phyloP scores from a whole-genome alignment of 257 asterid genomes.

The Capsicum chinense region DNA sequence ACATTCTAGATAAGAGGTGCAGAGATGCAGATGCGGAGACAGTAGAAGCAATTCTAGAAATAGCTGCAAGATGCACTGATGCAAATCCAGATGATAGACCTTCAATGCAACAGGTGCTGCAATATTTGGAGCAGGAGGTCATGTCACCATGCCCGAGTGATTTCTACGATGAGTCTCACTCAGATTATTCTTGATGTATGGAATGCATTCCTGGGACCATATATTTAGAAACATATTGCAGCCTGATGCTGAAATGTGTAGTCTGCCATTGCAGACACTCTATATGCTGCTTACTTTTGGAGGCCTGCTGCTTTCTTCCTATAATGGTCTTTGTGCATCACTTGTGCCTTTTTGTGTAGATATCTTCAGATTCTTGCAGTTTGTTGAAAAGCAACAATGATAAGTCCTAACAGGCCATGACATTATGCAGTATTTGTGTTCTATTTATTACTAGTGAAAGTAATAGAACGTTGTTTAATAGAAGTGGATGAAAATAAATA shows the following conservation, averaged over 20 bases:
- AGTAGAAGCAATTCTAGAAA: constrained; percentile 81
- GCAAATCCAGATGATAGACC: constrained; percentile 86
- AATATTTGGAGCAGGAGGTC: constrained; percentile 89
- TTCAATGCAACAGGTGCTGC: constrained; percentile 85
- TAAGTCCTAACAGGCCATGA: background rate
- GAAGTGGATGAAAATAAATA: no score
- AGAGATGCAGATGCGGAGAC: constrained; percentile 71
- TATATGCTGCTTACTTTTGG: background rate
- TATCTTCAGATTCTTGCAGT: background rate
- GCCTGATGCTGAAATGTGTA: background rate
- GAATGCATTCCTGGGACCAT: background rate
- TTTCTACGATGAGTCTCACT: constrained; percentile 83
- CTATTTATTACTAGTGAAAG: background rate
- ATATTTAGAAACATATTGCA: background rate
- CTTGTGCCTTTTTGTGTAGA: constrained; percentile 1
- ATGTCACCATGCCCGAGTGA: constrained; percentile 90
- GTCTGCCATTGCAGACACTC: background rate
- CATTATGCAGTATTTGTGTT: background rate
- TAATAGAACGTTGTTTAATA: no score
- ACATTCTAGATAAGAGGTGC: constrained; percentile 74
- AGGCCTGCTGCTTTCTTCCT: background rate
- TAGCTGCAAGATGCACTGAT: constrained; percentile 88
- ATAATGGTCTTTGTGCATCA: background rate
- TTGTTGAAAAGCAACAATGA: constrained; percentile 5
- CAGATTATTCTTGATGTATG: constrained; percentile 61